These are phyloP conservation scores for Fusarium tricinctum DNA, from an alignment of 2,329 filamentous ascomycete genomes.

Conservation along the genomic window DNA sequence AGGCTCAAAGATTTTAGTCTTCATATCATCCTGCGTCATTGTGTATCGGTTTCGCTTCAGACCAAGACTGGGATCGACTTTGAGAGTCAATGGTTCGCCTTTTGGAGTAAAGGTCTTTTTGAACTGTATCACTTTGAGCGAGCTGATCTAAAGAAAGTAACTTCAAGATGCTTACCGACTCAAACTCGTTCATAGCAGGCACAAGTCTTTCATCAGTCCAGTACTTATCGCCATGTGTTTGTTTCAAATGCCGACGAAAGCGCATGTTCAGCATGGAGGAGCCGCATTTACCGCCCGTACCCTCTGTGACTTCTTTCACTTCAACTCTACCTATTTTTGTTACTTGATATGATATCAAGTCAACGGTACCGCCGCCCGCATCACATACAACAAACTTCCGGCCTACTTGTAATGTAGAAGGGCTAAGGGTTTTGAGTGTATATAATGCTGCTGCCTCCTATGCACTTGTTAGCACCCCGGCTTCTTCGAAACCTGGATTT, in stretches of 20 bases:
- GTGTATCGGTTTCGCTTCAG: slow-evolving; percentile 52
- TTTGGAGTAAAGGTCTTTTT: slow-evolving; percentile 57
- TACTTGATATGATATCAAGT: slow-evolving; percentile 68
- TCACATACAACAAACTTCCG: slow-evolving; percentile 68
- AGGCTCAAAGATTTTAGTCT: slow-evolving; percentile 64
- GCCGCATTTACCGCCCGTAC: slow-evolving; percentile 65
- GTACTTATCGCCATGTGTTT: slow-evolving; percentile 59
- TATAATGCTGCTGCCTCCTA: slow-evolving; percentile 67
- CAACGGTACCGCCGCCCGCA: slow-evolving; percentile 68
- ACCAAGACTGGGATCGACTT: slow-evolving; percentile 53
- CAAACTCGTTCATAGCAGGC: slow-evolving; percentile 60
- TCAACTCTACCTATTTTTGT: slow-evolving; percentile 58
- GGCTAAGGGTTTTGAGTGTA: slow-evolving; percentile 60
- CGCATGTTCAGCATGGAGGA: slow-evolving; percentile 64
- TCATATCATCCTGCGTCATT: slow-evolving; percentile 72
- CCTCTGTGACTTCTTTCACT: slow-evolving; percentile 64
- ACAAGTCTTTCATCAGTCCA: slow-evolving; percentile 60
- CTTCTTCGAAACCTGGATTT: neutral
- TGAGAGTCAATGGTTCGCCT: slow-evolving; percentile 55
- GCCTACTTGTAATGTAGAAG: slow-evolving; percentile 58
- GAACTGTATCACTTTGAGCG: slow-evolving; percentile 48
- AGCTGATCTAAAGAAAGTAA: slow-evolving; percentile 47
- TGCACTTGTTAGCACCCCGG: slow-evolving; percentile 28
- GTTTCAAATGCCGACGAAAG: slow-evolving; percentile 61
- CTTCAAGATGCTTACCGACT: slow-evolving; percentile 58